These are phyloP conservation scores for Aspergillus nidulans DNA, from an alignment of 495 filamentous ascomycete species.

Conservation along the genomic window DNA sequence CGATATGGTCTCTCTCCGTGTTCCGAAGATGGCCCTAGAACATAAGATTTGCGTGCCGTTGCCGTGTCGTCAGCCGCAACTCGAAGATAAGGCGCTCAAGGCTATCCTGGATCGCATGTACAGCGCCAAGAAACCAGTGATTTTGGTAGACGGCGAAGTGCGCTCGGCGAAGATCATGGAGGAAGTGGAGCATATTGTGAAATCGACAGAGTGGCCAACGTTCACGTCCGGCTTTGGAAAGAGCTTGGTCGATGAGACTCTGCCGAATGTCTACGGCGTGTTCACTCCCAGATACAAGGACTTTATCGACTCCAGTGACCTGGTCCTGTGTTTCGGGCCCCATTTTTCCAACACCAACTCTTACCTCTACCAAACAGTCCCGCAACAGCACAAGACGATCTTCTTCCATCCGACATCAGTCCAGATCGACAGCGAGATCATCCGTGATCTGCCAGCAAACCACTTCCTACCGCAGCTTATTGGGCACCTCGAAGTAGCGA, in stretches of 20 bases:
- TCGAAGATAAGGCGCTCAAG: slow-evolving; percentile 8
- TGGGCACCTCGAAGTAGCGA: slow-evolving; percentile 10
- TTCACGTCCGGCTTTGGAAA: slow-evolving; percentile 28
- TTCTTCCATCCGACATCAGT: slow-evolving; percentile 10
- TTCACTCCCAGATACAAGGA: slow-evolving; percentile 11
- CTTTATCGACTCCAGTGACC: slow-evolving; percentile 24
- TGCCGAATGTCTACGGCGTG: slow-evolving; percentile 29
- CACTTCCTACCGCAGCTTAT: slow-evolving; percentile 12
- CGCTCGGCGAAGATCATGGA: slow-evolving; percentile 14
- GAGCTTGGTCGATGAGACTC: slow-evolving; percentile 26
- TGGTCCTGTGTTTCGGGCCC: slow-evolving; percentile 28
- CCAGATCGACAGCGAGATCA: slow-evolving; percentile 6
- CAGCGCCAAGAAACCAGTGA: slow-evolving; percentile 23
- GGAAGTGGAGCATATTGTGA: slow-evolving; percentile 21
- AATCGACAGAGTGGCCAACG: slow-evolving; percentile 26
- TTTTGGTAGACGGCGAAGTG: slow-evolving; percentile 31
- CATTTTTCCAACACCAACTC: slow-evolving; percentile 27
- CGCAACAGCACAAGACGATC: slow-evolving; percentile 13
- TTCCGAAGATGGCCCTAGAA: slow-evolving; percentile 7
- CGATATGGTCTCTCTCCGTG: slow-evolving; percentile 31
- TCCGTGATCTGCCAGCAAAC: slow-evolving; percentile 15
- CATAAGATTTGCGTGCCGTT: slow-evolving; percentile 1
- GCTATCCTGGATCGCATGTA: slow-evolving; percentile 22
- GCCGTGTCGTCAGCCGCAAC: not conserved
- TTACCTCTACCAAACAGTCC: slow-evolving; percentile 17